Evolutionary conservation across 495 filamentous ascomycete genomes (phyloP).

Genomic region (Aspergillus diversus): DNA sequence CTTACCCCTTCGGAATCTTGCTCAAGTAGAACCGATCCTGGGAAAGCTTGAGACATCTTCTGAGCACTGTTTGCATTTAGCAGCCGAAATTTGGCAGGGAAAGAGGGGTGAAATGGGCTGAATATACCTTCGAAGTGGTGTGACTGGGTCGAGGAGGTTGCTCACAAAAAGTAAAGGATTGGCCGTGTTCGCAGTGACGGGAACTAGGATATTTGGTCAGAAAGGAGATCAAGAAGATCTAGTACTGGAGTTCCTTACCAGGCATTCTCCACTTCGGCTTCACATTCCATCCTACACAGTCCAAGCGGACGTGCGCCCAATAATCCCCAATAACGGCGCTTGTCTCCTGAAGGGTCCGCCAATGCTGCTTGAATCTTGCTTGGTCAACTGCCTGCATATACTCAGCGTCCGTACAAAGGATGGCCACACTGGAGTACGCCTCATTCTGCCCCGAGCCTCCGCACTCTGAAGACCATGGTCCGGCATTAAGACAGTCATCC

Average conservation of each 20-base stretch:
- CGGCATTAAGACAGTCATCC: conserved; percentile 35
- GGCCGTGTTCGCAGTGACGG: conserved; percentile 43
- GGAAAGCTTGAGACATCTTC: conserved; percentile 53
- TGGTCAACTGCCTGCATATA: conserved; percentile 43
- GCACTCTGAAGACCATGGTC: conserved; percentile 46
- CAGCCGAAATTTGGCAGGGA: not conserved
- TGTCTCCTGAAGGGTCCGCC: conserved; percentile 46
- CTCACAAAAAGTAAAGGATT: conserved; percentile 64
- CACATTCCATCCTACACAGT: conserved; percentile 60
- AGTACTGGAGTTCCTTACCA: conserved; percentile 28
- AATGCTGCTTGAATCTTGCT: conserved; percentile 50
- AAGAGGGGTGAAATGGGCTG: not conserved
- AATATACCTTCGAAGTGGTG: conserved; percentile 48
- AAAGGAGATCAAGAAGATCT: not conserved
- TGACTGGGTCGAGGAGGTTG: conserved; percentile 64
- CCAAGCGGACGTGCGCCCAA: conserved; percentile 58
- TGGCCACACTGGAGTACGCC: conserved; percentile 51
- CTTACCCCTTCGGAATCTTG: conserved; percentile 60
- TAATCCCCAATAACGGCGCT: conserved; percentile 58
- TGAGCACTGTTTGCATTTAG: conserved; percentile 42
- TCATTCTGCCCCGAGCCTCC: conserved; percentile 45
- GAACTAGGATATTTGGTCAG: conserved; percentile 28
- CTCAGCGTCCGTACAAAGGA: conserved; percentile 66
- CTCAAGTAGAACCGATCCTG: conserved; percentile 55
- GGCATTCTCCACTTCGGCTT: conserved; percentile 61